phyloP scores from a whole-genome alignment of 2,329 filamentous ascomycete genomes.

The Madurella fahalii region DNA sequence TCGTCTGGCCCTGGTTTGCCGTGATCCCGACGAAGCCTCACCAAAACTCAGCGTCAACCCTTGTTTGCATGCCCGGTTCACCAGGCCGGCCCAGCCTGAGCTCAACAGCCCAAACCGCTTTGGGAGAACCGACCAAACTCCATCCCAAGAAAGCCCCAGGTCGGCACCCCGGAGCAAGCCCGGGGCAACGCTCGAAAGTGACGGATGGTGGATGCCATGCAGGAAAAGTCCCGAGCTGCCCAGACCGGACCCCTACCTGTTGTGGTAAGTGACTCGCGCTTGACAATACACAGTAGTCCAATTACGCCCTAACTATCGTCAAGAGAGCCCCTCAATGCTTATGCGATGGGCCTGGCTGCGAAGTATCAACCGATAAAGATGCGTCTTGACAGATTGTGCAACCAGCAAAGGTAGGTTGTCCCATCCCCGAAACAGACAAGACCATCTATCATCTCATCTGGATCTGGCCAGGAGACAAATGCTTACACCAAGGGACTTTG shows the following conservation, averaged over 20 bases:
- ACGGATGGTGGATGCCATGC: slow-evolving; percentile 3
- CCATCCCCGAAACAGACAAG: slow-evolving; percentile 10
- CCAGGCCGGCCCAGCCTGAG: background rate
- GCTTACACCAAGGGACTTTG: slow-evolving; percentile 3
- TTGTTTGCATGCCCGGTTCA: slow-evolving; percentile 1
- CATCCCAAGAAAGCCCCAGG: slow-evolving; percentile 6
- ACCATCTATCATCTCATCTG: background rate
- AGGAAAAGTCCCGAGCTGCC: slow-evolving; percentile 9
- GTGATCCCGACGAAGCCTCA: slow-evolving; percentile 17
- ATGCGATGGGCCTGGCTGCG: slow-evolving; percentile 5
- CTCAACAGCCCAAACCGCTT: slow-evolving; percentile 12
- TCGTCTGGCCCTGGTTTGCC: slow-evolving; percentile 21
- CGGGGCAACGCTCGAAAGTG: background rate
- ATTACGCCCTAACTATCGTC: too few species aligned
- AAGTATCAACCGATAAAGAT: slow-evolving; percentile 1
- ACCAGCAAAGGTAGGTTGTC: slow-evolving; percentile 2
- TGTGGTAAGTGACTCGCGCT: background rate
- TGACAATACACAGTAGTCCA: background rate
- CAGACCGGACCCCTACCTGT: slow-evolving; percentile 4
- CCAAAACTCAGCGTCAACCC: slow-evolving; percentile 3
- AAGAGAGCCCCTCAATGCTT: background rate
- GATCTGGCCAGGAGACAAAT: slow-evolving; percentile 9
- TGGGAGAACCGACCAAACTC: slow-evolving; percentile 10
- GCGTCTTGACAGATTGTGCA: slow-evolving; percentile 3
- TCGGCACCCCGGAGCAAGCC: slow-evolving; percentile 1